These are phyloP conservation scores for Fusarium haematococcum DNA, from an alignment of 2,329 filamentous ascomycete species.

Conservation along the genomic window DNA sequence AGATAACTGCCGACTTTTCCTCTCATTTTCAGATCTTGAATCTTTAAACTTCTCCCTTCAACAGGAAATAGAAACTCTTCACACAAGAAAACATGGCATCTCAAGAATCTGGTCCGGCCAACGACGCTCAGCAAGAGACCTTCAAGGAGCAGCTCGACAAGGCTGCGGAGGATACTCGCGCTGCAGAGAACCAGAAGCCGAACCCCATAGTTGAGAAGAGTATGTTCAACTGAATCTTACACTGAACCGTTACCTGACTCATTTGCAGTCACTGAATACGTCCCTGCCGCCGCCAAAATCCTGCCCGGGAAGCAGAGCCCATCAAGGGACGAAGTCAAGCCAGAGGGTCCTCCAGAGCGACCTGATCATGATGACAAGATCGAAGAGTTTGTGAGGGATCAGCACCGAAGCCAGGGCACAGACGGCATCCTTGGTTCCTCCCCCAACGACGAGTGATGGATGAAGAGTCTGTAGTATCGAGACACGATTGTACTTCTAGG, in stretches of 20 bases:
- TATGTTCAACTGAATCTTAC: conserved; percentile 23
- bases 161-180: conserved; percentile 52
- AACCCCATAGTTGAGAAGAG: conserved; percentile 59
- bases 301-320: conserved; percentile 52
- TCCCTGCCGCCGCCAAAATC: conserved; percentile 57
- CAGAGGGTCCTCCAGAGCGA: conserved; percentile 54
- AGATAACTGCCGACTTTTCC: neutral
- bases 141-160: conserved; percentile 61
- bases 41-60: conserved; percentile 7
- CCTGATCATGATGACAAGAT: conserved; percentile 62
- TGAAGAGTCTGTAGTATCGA: neutral
- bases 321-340: conserved; percentile 29
- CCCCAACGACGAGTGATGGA: conserved; percentile 28
- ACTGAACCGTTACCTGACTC: conserved; percentile 13
- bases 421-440: conserved; percentile 40
- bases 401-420: conserved; percentile 60
- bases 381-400: conserved; percentile 65
- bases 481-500: conserved; percentile 4
- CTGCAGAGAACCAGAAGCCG: conserved; percentile 39
- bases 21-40: neutral
- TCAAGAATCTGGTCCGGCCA: conserved; percentile 18
- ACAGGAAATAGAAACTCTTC: conserved; percentile 2
- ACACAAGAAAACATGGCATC: conserved; percentile 26
- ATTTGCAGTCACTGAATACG: conserved; percentile 55
- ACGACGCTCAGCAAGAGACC: conserved; percentile 34